Base-by-base conservation (phyloP, 768 basidiomycete species). In the Saitozyma sp. region DNA sequence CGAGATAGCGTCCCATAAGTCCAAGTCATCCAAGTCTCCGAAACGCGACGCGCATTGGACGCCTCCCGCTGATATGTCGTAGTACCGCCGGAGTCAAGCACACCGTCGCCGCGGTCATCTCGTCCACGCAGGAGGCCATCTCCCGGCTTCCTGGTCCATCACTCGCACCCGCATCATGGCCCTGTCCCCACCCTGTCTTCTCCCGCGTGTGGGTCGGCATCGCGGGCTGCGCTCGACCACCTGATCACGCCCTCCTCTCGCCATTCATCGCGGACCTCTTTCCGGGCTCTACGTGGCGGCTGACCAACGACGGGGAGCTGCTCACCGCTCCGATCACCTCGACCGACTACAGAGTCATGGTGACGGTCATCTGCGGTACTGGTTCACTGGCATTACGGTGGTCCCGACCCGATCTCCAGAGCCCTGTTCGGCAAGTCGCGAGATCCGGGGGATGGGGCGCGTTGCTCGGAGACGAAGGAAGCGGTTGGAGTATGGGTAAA, bases 341-440 rank as follows among this genome's bases (percentile, higher is more conserved):
- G 9, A 37, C 58, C 9, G 20, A n/a, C 13, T 37, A 37, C 40
- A 9, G 9, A 7, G 29, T 50, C 14, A 20, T n/a, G 16, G 39
- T 59, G 14, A 59, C 58, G 8, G 16, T 59, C 20, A 59, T 59
- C n/a, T 59, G 46, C 58, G 58, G 58, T 7, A 59, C 58, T 3
- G 58, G 58, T 7, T 19, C 17, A 29, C 37, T 59, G 19, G 58
- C 19, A 14, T 39, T 59, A 9, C 48, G n/a, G 9, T 59, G 58
- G 58, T 29, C 29, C 29, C 29, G 29, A 29, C 29, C 29, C 29
- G 29, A 43, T 8, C 17, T 16, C 16, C 8, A 37, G 42, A 8
- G 2, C 8, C 14, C 16, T 8, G 8, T 38, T 29, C 29, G 29
- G 29, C 58, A 59, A 38, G 17, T n/a, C 14, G 45, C 17, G 16